Base-by-base conservation (phyloP, 169 alveolate species). In the Eimeria brunetti region DNA sequence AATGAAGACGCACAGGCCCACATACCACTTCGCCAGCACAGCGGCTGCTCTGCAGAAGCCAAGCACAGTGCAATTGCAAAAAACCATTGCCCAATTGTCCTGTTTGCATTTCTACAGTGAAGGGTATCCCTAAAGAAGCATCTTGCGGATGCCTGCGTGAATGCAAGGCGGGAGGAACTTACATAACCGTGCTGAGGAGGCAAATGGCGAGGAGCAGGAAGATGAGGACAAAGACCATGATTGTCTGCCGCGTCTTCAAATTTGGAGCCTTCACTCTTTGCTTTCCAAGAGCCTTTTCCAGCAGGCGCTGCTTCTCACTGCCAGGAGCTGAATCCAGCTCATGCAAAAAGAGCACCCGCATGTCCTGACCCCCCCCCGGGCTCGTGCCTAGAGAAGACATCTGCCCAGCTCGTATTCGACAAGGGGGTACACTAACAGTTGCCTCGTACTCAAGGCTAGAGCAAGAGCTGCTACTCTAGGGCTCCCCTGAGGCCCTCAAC, bases 261-360 rank as follows among this genome's bases (percentile, higher is more conserved):
- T 95, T 95, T 7, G 91, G 94, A 46, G 94, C 88, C 64, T 89
- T 91, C 38, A 88, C 94, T 27, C 75, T 88, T 38, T 89, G 94
- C 69, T 95, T 91, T n/a, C 96, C 96, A 49, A 89, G 36, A 11
- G 85, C 95, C 78, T 80, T 95, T 38, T 95, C 96, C 27, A 95
- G 95, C 76, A 95, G 80, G 36, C 89, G 93, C 76, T 95, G 95
- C 88, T 95, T 89, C 36, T 95, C 95, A 53, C 91, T 56, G 86
- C 95, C 95, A n/a, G 89, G 94, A 46, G 83, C 94, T 12, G 91
- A 88, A 41, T 95, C 96, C 88, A 95, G 86, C 38, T 94, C 96
- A 64, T 95, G 96, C 53, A 95, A 89, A 58, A 80, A 95, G 16
- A 95, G 58, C 75, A 95, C 93, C 60, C 94, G 73, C 44, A 76